These are phyloP conservation scores for Hyaloscypha bicolor DNA, from an alignment of 495 filamentous ascomycete species.

Conservation along the genomic window DNA sequence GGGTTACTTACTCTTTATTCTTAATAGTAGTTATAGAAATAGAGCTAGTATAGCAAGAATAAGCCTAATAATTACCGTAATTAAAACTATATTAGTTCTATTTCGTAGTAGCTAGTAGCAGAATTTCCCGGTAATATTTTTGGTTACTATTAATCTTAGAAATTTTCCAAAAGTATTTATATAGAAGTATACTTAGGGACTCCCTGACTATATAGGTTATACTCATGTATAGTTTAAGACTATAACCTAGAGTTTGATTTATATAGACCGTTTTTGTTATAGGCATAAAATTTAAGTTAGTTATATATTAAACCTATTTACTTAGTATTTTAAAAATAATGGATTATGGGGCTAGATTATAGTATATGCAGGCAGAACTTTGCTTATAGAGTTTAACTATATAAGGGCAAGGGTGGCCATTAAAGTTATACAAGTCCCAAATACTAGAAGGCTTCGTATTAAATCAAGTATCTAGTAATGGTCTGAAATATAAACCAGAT, in stretches of 20 bases:
- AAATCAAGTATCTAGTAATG: no score
- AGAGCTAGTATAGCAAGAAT: slow-evolving; percentile 17
- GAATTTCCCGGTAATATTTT: slow-evolving; percentile 9
- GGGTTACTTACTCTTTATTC: slow-evolving; percentile 1
- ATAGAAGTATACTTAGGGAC: slow-evolving; percentile 1
- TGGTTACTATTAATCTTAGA: slow-evolving; percentile 16
- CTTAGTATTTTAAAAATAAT: slow-evolving; percentile 2
- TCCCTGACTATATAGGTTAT: slow-evolving; percentile 11
- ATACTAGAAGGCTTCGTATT: no score
- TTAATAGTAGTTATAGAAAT: slow-evolving; percentile 7
- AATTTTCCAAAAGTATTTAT: not conserved
- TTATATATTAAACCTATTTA: slow-evolving; percentile 14
- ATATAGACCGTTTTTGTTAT: not conserved
- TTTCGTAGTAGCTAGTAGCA: slow-evolving; percentile 1
- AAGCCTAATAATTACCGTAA: slow-evolving; percentile 14
- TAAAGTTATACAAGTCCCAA: no score
- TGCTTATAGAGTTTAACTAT: not conserved
- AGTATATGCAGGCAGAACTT: slow-evolving; percentile 6
- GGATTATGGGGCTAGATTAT: slow-evolving; percentile 2
- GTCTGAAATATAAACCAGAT: no score
- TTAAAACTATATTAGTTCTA: slow-evolving; percentile 13
- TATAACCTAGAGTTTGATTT: not conserved
- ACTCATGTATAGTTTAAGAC: slow-evolving; percentile 10
- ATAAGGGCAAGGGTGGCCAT: no score
- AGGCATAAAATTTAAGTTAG: not conserved